Base-by-base conservation (phyloP, 2,329 filamentous ascomycete genomes). In the Talaromyces sp. region DNA sequence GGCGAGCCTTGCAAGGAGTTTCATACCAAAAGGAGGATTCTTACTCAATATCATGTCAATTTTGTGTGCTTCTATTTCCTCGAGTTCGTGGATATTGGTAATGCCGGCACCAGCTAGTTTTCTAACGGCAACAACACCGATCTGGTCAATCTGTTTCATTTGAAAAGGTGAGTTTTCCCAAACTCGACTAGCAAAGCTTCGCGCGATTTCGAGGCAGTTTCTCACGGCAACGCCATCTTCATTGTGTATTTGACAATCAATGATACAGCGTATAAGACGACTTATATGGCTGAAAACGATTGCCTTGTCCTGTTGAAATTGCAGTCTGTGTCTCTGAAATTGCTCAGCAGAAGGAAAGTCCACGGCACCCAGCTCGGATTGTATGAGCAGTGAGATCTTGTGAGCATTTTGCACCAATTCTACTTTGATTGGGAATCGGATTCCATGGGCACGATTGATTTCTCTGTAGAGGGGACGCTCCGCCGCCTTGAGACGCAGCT, bases 151-250 rank as follows among this genome's bases (percentile, higher is more conserved):
- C 73, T 98, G 93, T 64, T 89, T 89, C 70, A 99, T 83, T 67
- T 97, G 90, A 23, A 89, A 81, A 0, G 90, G 85, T 1, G 87
- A 90, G 37, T 89, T 87, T 70, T 99, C 95, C 95, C 93, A 96
- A 1, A 83, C 83, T 64, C 84, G 85, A 1, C 92, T 90, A 23
- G 86, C 84, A 58, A 98, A 78, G 66, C 91, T 92, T 62, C 93
- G 84, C 55, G 89, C 84, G 5, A 98, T 82, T 70, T 93, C 89
- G 1, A 98, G 82, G 5, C 89, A 89, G 65, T 87, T 86, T 31
- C 84, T 84, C 1, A 86, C 82, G 1, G 88, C 84, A 4, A 86
- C 74, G 0, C 90, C 88, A 72, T 98, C 92, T 73, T 80, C 78
- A 70, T 75, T 69, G 23, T 77, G 72, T 7, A 88, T 76, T 60